Percentiles rank a stretch among this genome's conserved stretches.
Conservation (phyloP, 768 basidiomycete genomes). For the Naganishia friedmannii region DNA sequence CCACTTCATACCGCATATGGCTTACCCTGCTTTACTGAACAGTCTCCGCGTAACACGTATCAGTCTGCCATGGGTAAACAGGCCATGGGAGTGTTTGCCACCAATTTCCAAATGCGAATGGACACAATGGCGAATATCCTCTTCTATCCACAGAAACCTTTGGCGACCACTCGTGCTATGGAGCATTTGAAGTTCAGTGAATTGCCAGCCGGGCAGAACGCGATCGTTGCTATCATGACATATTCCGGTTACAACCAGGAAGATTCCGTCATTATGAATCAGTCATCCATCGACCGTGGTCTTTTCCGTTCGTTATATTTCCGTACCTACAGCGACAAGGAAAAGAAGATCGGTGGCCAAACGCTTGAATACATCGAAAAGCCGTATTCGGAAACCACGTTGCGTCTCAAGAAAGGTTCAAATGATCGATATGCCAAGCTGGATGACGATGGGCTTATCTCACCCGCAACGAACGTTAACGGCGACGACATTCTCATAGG, state of each 20-base stretch:
- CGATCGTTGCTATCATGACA: constrained; percentile 94
- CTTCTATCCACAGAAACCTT: constrained; percentile 98
- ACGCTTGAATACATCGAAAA: constrained; percentile 96
- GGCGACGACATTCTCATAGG: constrained; percentile 99
- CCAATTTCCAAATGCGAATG: constrained; percentile 98
- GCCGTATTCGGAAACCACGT: constrained; percentile 83
- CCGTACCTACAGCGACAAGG: constrained; percentile 95
- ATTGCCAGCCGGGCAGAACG: constrained; percentile 97
- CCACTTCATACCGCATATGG: not conserved
- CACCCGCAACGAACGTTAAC: constrained; percentile 86
- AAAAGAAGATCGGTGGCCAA: constrained; percentile 91
- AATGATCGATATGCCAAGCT: constrained; percentile 78
- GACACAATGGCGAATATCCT: constrained; percentile 99
- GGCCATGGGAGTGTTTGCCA: constrained; percentile 98
- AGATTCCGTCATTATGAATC: constrained; percentile 99
- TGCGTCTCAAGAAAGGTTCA: constrained; percentile 95
- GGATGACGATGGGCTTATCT: constrained; percentile 92
- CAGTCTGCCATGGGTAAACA: constrained; percentile 99
- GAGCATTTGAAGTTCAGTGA: constrained; percentile 98
- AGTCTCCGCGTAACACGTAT: constrained; percentile 99
- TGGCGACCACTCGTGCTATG: constrained; percentile 98
- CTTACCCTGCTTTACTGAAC: constrained; percentile 8
- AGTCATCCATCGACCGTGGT: constrained; percentile 95
- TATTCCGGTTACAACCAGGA: constrained; percentile 99
- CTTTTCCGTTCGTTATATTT: constrained; percentile 99